Percentiles rank a stretch among this genome's conserved stretches.
These are phyloP conservation scores for Teunomyces atbi DNA, from an alignment of 805 yeast genomes.

Conservation along the genomic window DNA sequence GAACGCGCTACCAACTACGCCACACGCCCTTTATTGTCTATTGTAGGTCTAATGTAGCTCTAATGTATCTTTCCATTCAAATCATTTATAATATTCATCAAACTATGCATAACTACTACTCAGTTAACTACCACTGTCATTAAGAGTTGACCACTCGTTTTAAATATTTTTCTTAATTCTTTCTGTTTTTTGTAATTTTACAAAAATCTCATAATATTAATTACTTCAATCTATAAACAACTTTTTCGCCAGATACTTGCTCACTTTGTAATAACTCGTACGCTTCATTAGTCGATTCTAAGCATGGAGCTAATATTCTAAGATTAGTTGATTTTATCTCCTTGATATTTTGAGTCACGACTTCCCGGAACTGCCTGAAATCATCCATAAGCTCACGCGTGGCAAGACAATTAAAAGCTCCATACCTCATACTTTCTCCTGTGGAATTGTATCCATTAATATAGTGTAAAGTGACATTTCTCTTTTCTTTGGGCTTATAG, in stretches of 20 bases:
- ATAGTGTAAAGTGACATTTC: slow-evolving; percentile 4
- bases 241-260: slow-evolving; percentile 44
- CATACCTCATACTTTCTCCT: slow-evolving; percentile 5
- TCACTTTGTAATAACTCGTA: slow-evolving; percentile 33
- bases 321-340: slow-evolving; percentile 19
- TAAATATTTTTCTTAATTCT: too few relatives aligned
- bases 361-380: slow-evolving; percentile 20
- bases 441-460: slow-evolving; percentile 9
- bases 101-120: too few relatives aligned
- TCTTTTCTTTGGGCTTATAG: background rate
- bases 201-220: background rate
- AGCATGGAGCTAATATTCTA: slow-evolving; percentile 25
- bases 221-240: slow-evolving; percentile 32
- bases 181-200: too few relatives aligned
- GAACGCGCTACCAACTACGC: slow-evolving; percentile 84
- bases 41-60: too few relatives aligned
- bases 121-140: too few relatives aligned
- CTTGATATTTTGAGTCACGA: slow-evolving; percentile 17
- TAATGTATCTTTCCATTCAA: too few relatives aligned
- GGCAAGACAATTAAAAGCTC: slow-evolving; percentile 2
- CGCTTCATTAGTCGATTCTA: slow-evolving; percentile 34
- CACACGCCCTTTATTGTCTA: slow-evolving; percentile 48
- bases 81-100: too few relatives aligned
- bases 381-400: slow-evolving; percentile 8
- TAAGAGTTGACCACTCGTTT: too few relatives aligned